These are phyloP conservation scores for Ogataea ganodermae DNA, from an alignment of 805 yeast genomes.

Conservation along the genomic window DNA sequence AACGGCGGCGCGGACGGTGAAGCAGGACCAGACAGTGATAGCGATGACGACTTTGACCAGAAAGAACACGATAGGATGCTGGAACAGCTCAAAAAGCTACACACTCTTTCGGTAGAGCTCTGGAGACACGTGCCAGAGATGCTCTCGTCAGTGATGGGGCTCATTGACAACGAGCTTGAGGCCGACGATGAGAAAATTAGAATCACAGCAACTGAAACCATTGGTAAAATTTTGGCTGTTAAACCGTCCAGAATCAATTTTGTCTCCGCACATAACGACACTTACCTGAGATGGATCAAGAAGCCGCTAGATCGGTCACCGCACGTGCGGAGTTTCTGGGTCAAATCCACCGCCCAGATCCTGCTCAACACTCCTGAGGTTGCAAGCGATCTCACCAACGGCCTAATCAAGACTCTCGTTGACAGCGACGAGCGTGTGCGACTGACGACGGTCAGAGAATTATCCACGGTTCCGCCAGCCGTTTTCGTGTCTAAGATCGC, in stretches of 20 bases:
- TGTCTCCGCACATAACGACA: constrained; percentile 53
- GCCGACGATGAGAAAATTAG: constrained; percentile 69
- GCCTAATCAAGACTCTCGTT: constrained; percentile 65
- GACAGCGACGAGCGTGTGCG: constrained; percentile 80
- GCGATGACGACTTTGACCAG: constrained; percentile 23
- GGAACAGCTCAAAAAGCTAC: constrained; percentile 59
- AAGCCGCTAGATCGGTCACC: constrained; percentile 71
- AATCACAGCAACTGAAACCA: constrained; percentile 66
- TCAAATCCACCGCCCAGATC: constrained; percentile 53
- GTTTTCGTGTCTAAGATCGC: constrained; percentile 51
- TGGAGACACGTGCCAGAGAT: constrained; percentile 82
- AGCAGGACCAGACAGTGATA: constrained; percentile 24
- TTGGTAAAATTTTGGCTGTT: constrained; percentile 62
- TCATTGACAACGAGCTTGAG: constrained; percentile 75
- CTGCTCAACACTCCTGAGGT: constrained; percentile 47
- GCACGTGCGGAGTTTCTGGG: constrained; percentile 70
- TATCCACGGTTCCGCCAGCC: constrained; percentile 48
- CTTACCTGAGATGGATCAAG: constrained; percentile 72
- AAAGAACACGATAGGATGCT: constrained; percentile 12
- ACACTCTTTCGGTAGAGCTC: constrained; percentile 59
- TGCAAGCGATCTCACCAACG: constrained; percentile 52
- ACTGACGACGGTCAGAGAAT: constrained; percentile 54
- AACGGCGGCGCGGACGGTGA: constrained; percentile 24
- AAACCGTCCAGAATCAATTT: constrained; percentile 57
- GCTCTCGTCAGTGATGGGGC: constrained; percentile 71